Percentiles rank a stretch among this genome's conserved stretches.
phyloP scores from a whole-genome alignment of 2,329 filamentous ascomycete species.

The Endothia cerciana region DNA sequence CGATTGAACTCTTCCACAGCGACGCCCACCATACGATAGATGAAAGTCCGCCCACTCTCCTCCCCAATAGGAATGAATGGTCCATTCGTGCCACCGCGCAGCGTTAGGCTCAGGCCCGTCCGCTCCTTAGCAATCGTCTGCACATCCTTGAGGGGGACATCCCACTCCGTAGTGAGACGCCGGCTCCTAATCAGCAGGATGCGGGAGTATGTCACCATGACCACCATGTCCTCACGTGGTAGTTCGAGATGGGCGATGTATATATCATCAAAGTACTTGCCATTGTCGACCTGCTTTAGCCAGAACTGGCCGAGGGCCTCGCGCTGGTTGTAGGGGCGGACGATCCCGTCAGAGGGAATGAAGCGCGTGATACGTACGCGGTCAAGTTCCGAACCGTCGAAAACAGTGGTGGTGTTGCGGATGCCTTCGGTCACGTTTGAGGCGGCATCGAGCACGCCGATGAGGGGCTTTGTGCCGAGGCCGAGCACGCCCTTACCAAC shows the following conservation, averaged over 20 bases:
- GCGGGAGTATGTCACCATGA: conserved; percentile 84
- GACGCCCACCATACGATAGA: conserved; percentile 68
- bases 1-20: conserved; percentile 71
- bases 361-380: conserved; percentile 92
- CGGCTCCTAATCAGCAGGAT: conserved; percentile 91
- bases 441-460: conserved; percentile 94
- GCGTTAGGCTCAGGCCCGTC: conserved; percentile 85
- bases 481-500: conserved; percentile 94
- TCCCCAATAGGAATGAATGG: conserved; percentile 95
- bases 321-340: conserved; percentile 90
- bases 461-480: conserved; percentile 94
- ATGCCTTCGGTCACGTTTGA: conserved; percentile 97
- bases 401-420: conserved; percentile 97
- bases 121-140: conserved; percentile 97
- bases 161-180: conserved; percentile 89
- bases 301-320: conserved; percentile 97
- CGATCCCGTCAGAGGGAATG: conserved; percentile 89
- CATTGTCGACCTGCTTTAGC: conserved; percentile 97
- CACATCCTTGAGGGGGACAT: conserved; percentile 91
- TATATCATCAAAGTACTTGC: conserved; percentile 95
- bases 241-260: conserved; percentile 97
- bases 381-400: conserved; percentile 92
- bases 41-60: conserved; percentile 69
- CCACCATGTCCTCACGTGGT: conserved; percentile 82
- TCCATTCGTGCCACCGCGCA: conserved; percentile 89